Evolutionary conservation across 208 protist species (phyloP), one percentile per base, ranked within the genome.

Genomic region (Acanthamoeba comandoni): DNA sequence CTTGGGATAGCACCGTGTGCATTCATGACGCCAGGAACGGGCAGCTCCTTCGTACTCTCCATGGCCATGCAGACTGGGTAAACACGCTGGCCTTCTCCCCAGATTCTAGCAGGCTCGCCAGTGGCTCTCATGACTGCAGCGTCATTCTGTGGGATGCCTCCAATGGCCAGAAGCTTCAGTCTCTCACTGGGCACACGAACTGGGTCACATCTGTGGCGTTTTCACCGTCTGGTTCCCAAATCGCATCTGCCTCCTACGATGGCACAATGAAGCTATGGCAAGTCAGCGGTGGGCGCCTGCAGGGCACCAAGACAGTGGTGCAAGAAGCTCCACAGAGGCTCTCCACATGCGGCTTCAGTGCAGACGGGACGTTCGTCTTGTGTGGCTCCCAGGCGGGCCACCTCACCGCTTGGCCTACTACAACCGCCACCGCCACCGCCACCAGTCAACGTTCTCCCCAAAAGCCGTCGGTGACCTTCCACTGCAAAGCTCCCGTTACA

Each of bases 181-280:
- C 52, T 39, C 53, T 39, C 67, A 77, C 43, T 48, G 55, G 26
- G n/a, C 79, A 87, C 58, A 22, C 79, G 39, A 87, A 87, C 79
- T 87, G 79, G 79, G 79, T 87, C 35, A 49, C 49, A 35, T 39
- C 57, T 2, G 39, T 87, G 55, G 73, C 73, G 51, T 82, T 82
- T 35, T 87, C 79, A n/a, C 58, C 57, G 48, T 31, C 43, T 48
- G 24, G 58, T 49, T 31, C 22, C 22, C 52, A 55, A 3, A 11
- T 95, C 2, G 92, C 77, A 13, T 87, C 93, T 12, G 84, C 85
- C 17, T 49, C 75, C 43, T 79, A 95, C 24, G 92, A 95, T 31
- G 52, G 29, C 22, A 19, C 26, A 2, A 11, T 94, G 12, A 51
- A 90, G 12, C 43, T 95, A 7, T 94, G 88, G 92, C 71, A 95